phyloP scores from a whole-genome alignment of 1,284 basidiomycete genomes.

The Irpex sp. region DNA sequence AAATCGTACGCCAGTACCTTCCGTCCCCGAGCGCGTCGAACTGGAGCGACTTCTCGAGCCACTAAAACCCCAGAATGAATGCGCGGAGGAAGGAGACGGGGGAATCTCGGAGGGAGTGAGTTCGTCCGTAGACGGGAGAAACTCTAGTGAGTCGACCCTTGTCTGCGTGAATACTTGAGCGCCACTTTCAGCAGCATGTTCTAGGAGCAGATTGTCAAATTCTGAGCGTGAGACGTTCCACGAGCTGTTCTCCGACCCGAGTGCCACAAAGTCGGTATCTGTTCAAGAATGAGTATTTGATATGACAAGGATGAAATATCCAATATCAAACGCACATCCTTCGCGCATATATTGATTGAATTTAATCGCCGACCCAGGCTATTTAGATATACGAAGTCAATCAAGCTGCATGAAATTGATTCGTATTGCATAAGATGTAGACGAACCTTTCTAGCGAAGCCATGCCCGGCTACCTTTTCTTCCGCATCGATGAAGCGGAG shows the following conservation, averaged over 20 bases:
- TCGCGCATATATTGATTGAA: conserved; percentile 38
- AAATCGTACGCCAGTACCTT: conserved; percentile 1
- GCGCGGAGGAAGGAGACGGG: conserved; percentile 7
- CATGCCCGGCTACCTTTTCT: conserved; percentile 28
- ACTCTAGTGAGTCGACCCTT: conserved; percentile 29
- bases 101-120: conserved; percentile 6
- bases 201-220: conserved; percentile 37
- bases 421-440: not conserved
- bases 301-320: not conserved
- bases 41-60: not conserved
- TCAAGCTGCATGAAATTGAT: not conserved
- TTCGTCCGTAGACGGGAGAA: conserved; percentile 15
- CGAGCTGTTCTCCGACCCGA: conserved; percentile 32
- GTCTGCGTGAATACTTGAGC: conserved; percentile 34
- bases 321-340: conserved; percentile 29
- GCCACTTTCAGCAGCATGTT: conserved; percentile 33
- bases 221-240: conserved; percentile 42
- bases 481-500: conserved; percentile 38
- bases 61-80: not conserved
- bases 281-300: not conserved
- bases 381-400: not conserved
- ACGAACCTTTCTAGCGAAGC: conserved; percentile 35
- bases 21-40: not conserved
- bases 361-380: conserved; percentile 42
- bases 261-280: conserved; percentile 40